A percentile compares a stretch with the other conserved stretches of the same genome.
These are phyloP conservation scores for Prunella vulgaris DNA, from an alignment of 257 asterid genomes.

Conservation along the genomic window DNA sequence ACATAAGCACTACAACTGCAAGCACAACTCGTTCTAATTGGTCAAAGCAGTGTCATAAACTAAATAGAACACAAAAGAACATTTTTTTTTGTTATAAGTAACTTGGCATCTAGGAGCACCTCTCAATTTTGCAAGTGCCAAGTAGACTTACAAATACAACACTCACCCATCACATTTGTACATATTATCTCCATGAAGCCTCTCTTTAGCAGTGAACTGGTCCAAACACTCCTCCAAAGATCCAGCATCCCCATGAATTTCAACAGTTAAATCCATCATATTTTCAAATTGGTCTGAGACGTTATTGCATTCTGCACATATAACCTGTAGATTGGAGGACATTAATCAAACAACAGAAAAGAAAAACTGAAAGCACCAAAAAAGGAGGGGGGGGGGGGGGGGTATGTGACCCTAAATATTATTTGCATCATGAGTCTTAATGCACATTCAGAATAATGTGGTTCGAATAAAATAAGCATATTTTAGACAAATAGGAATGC, in stretches of 20 bases:
- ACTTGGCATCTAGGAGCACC: conserved; percentile 12
- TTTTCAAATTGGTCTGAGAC: conserved; percentile 86
- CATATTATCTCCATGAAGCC: conserved; percentile 98
- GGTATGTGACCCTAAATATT: not conserved
- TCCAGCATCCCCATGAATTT: conserved; percentile 93
- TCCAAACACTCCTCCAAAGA: conserved; percentile 97
- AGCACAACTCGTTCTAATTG: conserved; percentile 24
- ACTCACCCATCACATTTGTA: conserved; percentile 90
- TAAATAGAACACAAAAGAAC: not conserved
- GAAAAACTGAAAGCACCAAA: not conserved
- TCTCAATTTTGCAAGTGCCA: not conserved
- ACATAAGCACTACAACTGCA: conserved; percentile 97
- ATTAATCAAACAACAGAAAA: conserved; percentile 3
- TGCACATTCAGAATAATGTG: conserved; percentile 1
- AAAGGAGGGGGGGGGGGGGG: not conserved
- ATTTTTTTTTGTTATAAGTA: not conserved
- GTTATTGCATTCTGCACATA: conserved; percentile 84
- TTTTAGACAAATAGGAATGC: not conserved
- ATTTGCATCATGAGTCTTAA: not conserved
- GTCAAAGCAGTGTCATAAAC: conserved; percentile 10
- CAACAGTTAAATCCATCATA: conserved; percentile 99
- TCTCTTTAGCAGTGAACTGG: conserved; percentile 86
- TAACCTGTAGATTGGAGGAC: conserved; percentile 51
- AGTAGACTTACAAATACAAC: conserved; percentile 9
- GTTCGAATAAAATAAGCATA: not conserved